Percentiles rank a stretch among this genome's conserved stretches.
Conservation (phyloP, 306 rosid genomes). For the Albizia julibrissin region DNA sequence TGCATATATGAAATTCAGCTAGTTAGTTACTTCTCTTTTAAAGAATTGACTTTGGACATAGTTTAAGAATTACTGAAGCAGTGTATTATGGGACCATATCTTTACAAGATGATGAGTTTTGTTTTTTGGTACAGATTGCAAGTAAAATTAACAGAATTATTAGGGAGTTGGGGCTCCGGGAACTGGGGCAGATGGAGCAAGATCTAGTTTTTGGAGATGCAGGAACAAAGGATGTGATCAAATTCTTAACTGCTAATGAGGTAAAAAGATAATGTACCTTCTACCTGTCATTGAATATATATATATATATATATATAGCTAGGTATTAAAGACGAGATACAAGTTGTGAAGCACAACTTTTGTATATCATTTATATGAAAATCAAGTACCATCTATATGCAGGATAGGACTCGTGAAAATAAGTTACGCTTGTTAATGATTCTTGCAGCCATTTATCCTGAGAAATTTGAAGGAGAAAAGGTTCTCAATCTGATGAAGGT, state of each 20-base stretch:
- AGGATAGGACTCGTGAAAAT: constrained; percentile 81
- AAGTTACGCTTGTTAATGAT: constrained; percentile 94
- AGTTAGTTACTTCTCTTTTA: constrained; percentile 9
- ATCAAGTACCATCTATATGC: constrained; percentile 42
- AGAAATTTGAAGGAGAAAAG: constrained; percentile 89
- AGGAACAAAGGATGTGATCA: constrained; percentile 85
- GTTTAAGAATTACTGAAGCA: constrained; percentile 3
- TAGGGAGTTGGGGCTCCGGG: constrained; percentile 77
- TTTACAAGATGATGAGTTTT: constrained; percentile 29
- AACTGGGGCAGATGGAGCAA: constrained; percentile 88
- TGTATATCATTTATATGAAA: constrained; percentile 9
- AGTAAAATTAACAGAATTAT: constrained; percentile 75
- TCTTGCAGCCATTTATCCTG: constrained; percentile 90
- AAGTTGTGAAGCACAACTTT: not conserved
- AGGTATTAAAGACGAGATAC: not conserved
- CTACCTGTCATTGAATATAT: constrained; percentile 13
- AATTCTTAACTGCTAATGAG: constrained; percentile 67
- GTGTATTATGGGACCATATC: constrained; percentile 18
- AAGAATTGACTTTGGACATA: constrained; percentile 16
- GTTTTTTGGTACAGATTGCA: constrained; percentile 63
- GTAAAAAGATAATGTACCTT: constrained; percentile 37
- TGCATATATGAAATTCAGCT: constrained; percentile 18
- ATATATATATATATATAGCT: too few species aligned
- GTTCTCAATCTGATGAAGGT: constrained; percentile 88
- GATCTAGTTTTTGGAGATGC: constrained; percentile 96